Conservation (phyloP, 495 filamentous ascomycete species). For the Evansstolkia leycettana region DNA sequence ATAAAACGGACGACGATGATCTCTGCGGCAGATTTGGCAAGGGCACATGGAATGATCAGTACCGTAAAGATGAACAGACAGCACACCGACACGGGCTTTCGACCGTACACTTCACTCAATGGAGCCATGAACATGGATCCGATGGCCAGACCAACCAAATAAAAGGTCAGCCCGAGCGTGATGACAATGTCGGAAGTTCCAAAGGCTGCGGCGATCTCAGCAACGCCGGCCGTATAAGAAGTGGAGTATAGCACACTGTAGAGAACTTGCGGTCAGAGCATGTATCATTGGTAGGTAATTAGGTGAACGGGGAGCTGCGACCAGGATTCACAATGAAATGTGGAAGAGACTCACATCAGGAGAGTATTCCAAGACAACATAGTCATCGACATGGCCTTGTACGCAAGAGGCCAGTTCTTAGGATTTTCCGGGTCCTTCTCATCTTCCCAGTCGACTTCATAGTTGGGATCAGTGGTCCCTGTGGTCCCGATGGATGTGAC, state of each 20-base stretch:
- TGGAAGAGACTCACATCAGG: constrained; percentile 37
- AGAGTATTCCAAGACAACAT: constrained; percentile 62
- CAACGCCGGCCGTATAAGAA: constrained; percentile 59
- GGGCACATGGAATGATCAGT: constrained; percentile 57
- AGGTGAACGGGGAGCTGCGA: too few relatives aligned
- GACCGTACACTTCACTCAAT: constrained; percentile 65
- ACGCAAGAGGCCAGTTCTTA: constrained; percentile 59
- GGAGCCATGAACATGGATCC: constrained; percentile 68
- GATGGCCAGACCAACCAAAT: constrained; percentile 50
- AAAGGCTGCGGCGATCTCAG: constrained; percentile 58
- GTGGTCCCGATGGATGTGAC: constrained; percentile 45
- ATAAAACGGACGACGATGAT: constrained; percentile 64
- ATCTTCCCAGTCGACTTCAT: constrained; percentile 62
- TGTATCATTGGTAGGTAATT: background rate
- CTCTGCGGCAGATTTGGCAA: constrained; percentile 49
- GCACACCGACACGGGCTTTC: constrained; percentile 58
- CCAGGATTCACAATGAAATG: too few relatives aligned
- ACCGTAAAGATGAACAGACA: constrained; percentile 51
- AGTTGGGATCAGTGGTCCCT: constrained; percentile 49
- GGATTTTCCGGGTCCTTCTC: constrained; percentile 58
- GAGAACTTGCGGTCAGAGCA: background rate
- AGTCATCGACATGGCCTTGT: constrained; percentile 49
- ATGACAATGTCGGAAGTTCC: constrained; percentile 42
- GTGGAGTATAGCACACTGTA: constrained; percentile 73
- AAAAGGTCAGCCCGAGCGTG: constrained; percentile 70